A percentile compares a stretch with the other conserved stretches of the same genome.
phyloP scores from a whole-genome alignment of 176 grass and related monocot genomes.

The Cymbopogon citratus region DNA sequence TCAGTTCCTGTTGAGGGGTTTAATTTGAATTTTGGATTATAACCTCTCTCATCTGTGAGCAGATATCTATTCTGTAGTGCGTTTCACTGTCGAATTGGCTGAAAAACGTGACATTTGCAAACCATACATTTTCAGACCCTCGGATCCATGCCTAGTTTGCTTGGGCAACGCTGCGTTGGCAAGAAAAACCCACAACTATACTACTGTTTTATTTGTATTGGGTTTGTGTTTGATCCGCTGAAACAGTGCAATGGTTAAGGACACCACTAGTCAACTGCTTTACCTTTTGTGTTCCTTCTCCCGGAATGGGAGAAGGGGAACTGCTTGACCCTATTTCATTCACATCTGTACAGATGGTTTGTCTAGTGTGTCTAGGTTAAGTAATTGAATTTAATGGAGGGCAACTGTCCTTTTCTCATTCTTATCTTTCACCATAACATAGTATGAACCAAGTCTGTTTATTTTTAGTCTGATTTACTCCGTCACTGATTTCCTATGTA shows the following conservation, averaged over 20 bases:
- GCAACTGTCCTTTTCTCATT: neutral
- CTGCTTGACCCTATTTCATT: neutral
- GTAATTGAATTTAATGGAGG: neutral
- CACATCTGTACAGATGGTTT: neutral
- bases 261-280: slow-evolving; percentile 1
- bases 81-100: neutral
- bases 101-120: neutral
- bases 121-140: neutral
- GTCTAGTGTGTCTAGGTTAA: neutral
- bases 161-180: neutral
- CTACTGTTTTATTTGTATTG: neutral
- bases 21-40: slow-evolving; percentile 8
- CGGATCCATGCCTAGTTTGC: slow-evolving; percentile 40
- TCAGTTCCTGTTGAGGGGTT: neutral
- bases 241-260: slow-evolving; percentile 11
- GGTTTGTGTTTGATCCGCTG: neutral
- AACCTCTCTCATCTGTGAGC: neutral
- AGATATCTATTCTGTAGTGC: neutral
- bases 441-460: neutral
- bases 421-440: neutral
- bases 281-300: neutral
- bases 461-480: neutral
- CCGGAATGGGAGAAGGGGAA: neutral
- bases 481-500: slow-evolving; percentile 2
- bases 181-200: neutral